A percentile compares a stretch with the other conserved stretches of the same genome.
phyloP scores from a whole-genome alignment of 306 rosid genomes.

The Prunus salicina region DNA sequence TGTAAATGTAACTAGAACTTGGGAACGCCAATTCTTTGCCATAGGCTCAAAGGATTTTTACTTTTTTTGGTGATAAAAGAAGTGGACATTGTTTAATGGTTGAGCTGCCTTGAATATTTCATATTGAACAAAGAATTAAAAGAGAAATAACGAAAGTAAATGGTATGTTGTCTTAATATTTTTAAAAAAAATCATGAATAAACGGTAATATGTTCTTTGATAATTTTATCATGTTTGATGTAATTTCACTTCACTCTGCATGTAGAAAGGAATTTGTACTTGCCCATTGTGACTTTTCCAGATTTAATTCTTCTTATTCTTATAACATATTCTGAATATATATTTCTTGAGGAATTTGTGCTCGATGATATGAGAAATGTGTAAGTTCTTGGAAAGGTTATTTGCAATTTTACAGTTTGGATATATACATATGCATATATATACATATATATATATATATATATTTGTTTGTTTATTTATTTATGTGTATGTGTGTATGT shows the following conservation, averaged over 20 bases:
- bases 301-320: constrained; percentile 6
- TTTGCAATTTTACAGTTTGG: not conserved
- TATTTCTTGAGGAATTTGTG: not conserved
- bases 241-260: not conserved
- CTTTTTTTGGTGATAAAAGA: not conserved
- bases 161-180: not conserved
- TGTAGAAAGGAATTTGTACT: not conserved
- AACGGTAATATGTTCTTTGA: not conserved
- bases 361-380: not conserved
- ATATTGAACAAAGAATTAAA: not conserved
- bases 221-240: not conserved
- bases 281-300: not conserved
- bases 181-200: not conserved
- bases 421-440: not conserved
- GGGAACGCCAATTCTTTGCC: not conserved
- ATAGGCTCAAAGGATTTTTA: not conserved
- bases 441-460: not conserved
- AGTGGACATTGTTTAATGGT: not conserved
- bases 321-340: not conserved
- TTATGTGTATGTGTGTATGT: too few species aligned
- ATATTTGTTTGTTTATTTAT: not conserved
- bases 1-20: constrained; percentile 1
- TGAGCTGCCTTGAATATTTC: not conserved
- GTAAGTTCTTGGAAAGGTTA: not conserved
- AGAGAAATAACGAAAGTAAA: not conserved